Evolutionary conservation across 2,329 filamentous ascomycete genomes (phyloP).

Genomic region (Tolypocladium sp.): DNA sequence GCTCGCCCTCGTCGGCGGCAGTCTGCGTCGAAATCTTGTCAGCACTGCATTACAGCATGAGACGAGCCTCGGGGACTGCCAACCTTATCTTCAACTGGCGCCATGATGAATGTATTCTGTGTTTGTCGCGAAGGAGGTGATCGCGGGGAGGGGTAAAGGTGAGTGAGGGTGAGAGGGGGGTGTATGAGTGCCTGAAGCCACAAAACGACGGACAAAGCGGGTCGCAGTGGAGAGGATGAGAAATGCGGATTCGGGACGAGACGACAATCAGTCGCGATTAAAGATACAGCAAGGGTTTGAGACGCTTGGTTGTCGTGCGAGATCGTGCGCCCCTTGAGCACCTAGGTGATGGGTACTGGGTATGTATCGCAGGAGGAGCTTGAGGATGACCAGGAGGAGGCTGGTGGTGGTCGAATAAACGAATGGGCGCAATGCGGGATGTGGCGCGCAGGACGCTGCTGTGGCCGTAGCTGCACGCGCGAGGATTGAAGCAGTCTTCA

Average conservation of each 20-base stretch:
- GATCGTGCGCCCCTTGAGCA: not conserved
- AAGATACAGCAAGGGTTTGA: not conserved
- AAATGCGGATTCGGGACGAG: not conserved
- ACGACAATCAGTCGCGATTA: not conserved
- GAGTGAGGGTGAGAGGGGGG: not conserved
- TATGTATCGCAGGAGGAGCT: not conserved
- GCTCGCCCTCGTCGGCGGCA: slow-evolving; percentile 38
- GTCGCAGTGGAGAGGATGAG: slow-evolving; percentile 1
- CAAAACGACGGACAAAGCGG: not conserved
- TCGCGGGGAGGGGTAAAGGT: not conserved
- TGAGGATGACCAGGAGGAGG: not conserved
- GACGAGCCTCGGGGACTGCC: slow-evolving; percentile 4
- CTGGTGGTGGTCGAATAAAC: not conserved
- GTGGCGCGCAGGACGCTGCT: not conserved
- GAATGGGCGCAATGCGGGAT: not conserved
- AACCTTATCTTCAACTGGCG: slow-evolving; percentile 23
- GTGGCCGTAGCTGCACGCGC: not conserved
- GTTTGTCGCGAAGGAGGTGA: not conserved
- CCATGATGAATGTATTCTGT: slow-evolving; percentile 12
- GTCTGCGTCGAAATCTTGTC: slow-evolving; percentile 19
- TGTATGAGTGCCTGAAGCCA: not conserved
- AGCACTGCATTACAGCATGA: not conserved
- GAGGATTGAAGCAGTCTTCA: not conserved
- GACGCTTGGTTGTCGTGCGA: not conserved
- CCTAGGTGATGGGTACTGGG: not conserved